Evolutionary conservation across 1,284 basidiomycete species (phyloP).

Genomic region (Trichosporon sp.): DNA sequence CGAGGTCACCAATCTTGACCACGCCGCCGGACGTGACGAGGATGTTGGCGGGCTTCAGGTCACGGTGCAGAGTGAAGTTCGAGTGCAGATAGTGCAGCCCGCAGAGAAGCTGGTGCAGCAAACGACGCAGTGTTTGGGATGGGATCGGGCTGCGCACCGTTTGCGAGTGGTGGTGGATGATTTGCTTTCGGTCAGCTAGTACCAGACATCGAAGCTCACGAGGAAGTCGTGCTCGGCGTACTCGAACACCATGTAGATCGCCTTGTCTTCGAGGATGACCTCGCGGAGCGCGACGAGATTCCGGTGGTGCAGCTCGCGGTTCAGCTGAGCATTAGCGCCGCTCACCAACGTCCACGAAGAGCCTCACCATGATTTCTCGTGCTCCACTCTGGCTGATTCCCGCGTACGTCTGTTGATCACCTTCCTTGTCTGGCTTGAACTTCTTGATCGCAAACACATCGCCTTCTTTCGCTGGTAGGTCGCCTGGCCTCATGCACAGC

Average conservation of each 20-base stretch:
- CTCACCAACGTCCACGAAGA: not conserved
- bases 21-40: slow-evolving; percentile 85
- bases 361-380: slow-evolving; percentile 87
- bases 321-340: slow-evolving; percentile 65
- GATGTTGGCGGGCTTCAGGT: slow-evolving; percentile 96
- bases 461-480: slow-evolving; percentile 62
- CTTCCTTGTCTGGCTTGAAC: slow-evolving; percentile 99
- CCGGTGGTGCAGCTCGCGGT: slow-evolving; percentile 89
- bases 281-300: slow-evolving; percentile 90
- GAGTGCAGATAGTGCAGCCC: slow-evolving; percentile 94
- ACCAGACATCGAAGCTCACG: slow-evolving; percentile 59
- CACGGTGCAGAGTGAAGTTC: slow-evolving; percentile 75
- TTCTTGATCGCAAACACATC: slow-evolving; percentile 95
- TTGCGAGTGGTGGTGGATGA: slow-evolving; percentile 96
- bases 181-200: slow-evolving; percentile 68
- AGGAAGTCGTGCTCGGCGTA: slow-evolving; percentile 98
- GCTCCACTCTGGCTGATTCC: slow-evolving; percentile 98
- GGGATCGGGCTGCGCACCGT: slow-evolving; percentile 75
- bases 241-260: slow-evolving; percentile 98
- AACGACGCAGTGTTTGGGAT: slow-evolving; percentile 79
- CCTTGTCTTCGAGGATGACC: slow-evolving; percentile 96
- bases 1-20: slow-evolving; percentile 97
- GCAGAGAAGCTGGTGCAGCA: slow-evolving; percentile 94
- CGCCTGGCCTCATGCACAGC: slow-evolving; percentile 62
- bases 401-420: slow-evolving; percentile 88